phyloP scores from a whole-genome alignment of 1,139 yeast genomes.

The Hyphopichia burtonii region DNA sequence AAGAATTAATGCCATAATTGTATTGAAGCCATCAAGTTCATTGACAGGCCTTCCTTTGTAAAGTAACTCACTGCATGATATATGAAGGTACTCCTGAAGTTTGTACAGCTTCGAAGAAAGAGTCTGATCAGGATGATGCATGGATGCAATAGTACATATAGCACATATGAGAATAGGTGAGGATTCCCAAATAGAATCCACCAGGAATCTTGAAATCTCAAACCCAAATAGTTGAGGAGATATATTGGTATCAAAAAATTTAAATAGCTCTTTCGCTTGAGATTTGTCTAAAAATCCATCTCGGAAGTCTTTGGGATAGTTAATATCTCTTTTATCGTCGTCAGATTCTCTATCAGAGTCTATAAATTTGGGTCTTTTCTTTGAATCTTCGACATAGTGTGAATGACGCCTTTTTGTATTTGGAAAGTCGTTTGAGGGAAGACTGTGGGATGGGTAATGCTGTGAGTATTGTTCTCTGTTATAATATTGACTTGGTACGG shows the following conservation, averaged over 20 bases:
- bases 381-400: background rate
- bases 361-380: background rate
- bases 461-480: no score
- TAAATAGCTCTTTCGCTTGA: constrained; percentile 52
- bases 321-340: background rate
- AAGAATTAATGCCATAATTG: constrained; percentile 60
- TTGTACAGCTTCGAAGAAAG: constrained; percentile 35
- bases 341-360: background rate
- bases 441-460: background rate
- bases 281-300: constrained; percentile 31
- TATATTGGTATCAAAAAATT: constrained; percentile 53
- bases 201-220: constrained; percentile 51
- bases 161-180: constrained; percentile 64
- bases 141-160: constrained; percentile 60
- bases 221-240: constrained; percentile 70
- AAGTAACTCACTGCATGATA: constrained; percentile 46
- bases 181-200: constrained; percentile 51
- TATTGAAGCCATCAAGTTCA: constrained; percentile 56
- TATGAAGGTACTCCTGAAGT: constrained; percentile 44
- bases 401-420: background rate
- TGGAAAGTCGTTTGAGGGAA: background rate
- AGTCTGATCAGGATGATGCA: constrained; percentile 49
- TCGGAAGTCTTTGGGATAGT: constrained; percentile 40
- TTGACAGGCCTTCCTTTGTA: constrained; percentile 39
- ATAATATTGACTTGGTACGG: no score